Conservation (phyloP, 257 asterid genomes). For the Salvia miltiorrhiza region DNA sequence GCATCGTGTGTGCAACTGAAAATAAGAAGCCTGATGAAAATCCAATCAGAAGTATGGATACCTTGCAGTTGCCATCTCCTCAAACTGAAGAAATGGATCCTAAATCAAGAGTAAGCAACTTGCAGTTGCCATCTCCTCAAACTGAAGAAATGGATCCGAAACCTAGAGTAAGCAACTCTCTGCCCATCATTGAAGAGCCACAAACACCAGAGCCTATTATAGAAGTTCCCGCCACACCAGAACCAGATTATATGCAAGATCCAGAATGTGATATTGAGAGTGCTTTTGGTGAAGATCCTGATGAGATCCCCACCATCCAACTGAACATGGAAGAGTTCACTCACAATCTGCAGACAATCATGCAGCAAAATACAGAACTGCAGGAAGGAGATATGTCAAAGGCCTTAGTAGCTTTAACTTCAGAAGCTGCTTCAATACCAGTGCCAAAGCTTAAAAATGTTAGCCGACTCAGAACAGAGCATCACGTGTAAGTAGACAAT, state of each 20-base stretch:
- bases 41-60: slow-evolving; percentile 34
- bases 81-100: slow-evolving; percentile 30
- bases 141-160: slow-evolving; percentile 25
- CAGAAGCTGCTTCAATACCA: slow-evolving; percentile 88
- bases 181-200: slow-evolving; percentile 73
- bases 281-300: slow-evolving; percentile 51
- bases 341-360: slow-evolving; percentile 66
- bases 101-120: slow-evolving; percentile 22
- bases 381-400: slow-evolving; percentile 72
- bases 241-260: slow-evolving; percentile 42
- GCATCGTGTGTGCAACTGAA: slow-evolving; percentile 46
- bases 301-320: slow-evolving; percentile 82
- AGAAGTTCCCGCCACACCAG: slow-evolving; percentile 80
- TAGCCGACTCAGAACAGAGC: slow-evolving; percentile 94
- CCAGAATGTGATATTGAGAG: slow-evolving; percentile 63
- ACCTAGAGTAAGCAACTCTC: slow-evolving; percentile 38
- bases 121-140: slow-evolving; percentile 63
- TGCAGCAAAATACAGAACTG: slow-evolving; percentile 57
- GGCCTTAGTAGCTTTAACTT: slow-evolving; percentile 80
- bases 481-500: slow-evolving; percentile 76
- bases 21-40: slow-evolving; percentile 38
- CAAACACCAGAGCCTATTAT: slow-evolving; percentile 47
- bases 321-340: slow-evolving; percentile 80
- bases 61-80: slow-evolving; percentile 63
- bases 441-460: slow-evolving; percentile 81